phyloP scores from a whole-genome alignment of 305 asterid genomes.

The Solanum hybrid region DNA sequence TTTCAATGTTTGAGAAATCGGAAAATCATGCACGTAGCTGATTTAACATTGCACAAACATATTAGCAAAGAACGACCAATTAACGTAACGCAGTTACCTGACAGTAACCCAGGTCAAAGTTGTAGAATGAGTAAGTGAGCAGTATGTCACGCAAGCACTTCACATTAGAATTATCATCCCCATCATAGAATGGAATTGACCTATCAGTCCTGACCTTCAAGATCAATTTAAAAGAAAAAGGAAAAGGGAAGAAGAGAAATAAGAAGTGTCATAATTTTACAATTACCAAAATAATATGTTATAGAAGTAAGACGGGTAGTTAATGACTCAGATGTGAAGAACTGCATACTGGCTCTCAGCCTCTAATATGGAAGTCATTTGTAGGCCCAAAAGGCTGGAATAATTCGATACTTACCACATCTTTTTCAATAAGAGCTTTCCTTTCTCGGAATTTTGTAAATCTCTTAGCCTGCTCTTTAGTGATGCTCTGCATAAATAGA shows the following conservation, averaged over 20 bases:
- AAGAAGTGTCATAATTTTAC: neutral
- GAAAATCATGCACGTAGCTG: neutral
- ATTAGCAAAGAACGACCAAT: neutral
- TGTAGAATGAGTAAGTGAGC: conserved; percentile 94
- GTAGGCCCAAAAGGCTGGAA: neutral
- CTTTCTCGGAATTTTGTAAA: conserved; percentile 97
- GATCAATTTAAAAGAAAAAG: neutral
- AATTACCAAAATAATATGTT: neutral
- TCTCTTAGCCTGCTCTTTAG: conserved; percentile 71
- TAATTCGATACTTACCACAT: conserved; percentile 57
- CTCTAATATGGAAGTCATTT: neutral
- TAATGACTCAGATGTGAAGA: neutral
- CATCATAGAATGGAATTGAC: conserved; percentile 76
- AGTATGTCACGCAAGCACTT: conserved; percentile 75
- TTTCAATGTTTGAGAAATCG: neutral
- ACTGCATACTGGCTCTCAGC: conserved; percentile 9
- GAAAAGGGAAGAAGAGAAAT: neutral
- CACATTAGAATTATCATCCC: conserved; percentile 96
- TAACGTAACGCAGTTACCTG: conserved; percentile 52
- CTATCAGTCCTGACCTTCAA: conserved; percentile 95
- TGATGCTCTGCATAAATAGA: conserved; percentile 57
- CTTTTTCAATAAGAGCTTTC: conserved; percentile 95
- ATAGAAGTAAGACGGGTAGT: neutral
- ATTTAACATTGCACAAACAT: neutral
- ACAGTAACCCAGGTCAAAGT: conserved; percentile 98